These are phyloP conservation scores for Podosphaera xanthii DNA, from an alignment of 2,329 filamentous ascomycete genomes.

Conservation along the genomic window DNA sequence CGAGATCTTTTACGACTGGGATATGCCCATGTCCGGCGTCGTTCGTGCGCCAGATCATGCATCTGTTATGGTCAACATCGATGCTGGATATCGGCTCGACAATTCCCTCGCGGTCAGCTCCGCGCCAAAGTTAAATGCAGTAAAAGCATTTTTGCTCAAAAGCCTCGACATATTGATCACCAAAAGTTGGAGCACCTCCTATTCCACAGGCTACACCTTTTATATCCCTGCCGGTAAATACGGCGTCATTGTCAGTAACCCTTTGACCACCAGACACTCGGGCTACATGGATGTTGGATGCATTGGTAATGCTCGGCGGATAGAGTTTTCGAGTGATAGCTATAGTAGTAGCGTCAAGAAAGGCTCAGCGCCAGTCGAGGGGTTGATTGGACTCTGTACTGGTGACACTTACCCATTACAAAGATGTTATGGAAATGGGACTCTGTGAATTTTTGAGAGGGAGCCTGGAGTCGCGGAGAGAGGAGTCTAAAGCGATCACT, in stretches of 20 bases:
- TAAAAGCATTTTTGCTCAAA: background rate
- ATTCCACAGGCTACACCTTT: slow-evolving; percentile 16
- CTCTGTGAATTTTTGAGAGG: background rate
- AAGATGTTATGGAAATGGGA: slow-evolving; percentile 19
- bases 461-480: too few relatives aligned
- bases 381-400: slow-evolving; percentile 19
- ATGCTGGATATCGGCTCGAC: slow-evolving; percentile 16
- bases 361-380: slow-evolving; percentile 19
- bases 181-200: slow-evolving; percentile 16
- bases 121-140: background rate
- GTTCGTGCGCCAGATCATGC: slow-evolving; percentile 14
- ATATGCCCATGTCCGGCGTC: slow-evolving; percentile 18
- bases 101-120: slow-evolving; percentile 14
- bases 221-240: slow-evolving; percentile 18
- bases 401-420: slow-evolving; percentile 18
- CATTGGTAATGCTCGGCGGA: slow-evolving; percentile 14
- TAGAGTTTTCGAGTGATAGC: slow-evolving; percentile 17
- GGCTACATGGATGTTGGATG: slow-evolving; percentile 18
- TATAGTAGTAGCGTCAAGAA: slow-evolving; percentile 16
- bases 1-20: slow-evolving; percentile 19
- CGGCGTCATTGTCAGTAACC: slow-evolving; percentile 20
- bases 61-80: slow-evolving; percentile 11
- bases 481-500: too few relatives aligned
- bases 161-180: slow-evolving; percentile 1
- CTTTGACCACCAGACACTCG: slow-evolving; percentile 14